Evolutionary conservation across 1,139 yeast species (phyloP), one percentile per base, ranked within the genome.

Genomic region (Hanseniaspora gamundiae): DNA sequence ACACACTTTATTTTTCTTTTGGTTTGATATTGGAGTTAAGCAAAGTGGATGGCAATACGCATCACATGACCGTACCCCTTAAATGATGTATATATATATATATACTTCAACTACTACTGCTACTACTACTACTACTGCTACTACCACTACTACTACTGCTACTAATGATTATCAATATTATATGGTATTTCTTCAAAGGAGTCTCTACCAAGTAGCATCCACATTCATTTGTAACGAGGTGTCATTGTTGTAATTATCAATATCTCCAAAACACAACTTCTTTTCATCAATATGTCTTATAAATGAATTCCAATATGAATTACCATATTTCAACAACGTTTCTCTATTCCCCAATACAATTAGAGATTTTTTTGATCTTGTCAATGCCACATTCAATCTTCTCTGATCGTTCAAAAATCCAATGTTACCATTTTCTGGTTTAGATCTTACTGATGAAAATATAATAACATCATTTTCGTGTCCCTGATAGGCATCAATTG

Each of bases 401-500:
- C 82, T 63, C 44, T 69, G 69, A 52, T 77, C 82, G 43, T 64
- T 66, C 45, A 77, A 70, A 56, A 77, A 77, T 29, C 83, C 83
- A 51, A 77, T 72, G 45, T 69, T 73, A 16, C 16, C 16, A 42
- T 66, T 63, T 42, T 66, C 66, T 3, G 55, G 51, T 53, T 77
- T 76, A 19, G 77, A 74, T 52, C 83, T 61, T 8, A 77, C 83
- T 59, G 81, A 74, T 1, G 80, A 74, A 61, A 76, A 74, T 16
- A 77, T 62, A 46, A 77, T 67, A 50, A 76, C 74, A 47, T 73
- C 68, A 57, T 74, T 76, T 52, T 77, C 83, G 54, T 80, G 70
- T 28, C 83, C 82, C 57, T 77, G 83, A 65, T 76, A 77, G 0
- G 82, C 80, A 57, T 77, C 82, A 40, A 77, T 72, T 0, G 81